phyloP scores from a whole-genome alignment of 2,329 filamentous ascomycete species.

The Shiraia sp. region DNA sequence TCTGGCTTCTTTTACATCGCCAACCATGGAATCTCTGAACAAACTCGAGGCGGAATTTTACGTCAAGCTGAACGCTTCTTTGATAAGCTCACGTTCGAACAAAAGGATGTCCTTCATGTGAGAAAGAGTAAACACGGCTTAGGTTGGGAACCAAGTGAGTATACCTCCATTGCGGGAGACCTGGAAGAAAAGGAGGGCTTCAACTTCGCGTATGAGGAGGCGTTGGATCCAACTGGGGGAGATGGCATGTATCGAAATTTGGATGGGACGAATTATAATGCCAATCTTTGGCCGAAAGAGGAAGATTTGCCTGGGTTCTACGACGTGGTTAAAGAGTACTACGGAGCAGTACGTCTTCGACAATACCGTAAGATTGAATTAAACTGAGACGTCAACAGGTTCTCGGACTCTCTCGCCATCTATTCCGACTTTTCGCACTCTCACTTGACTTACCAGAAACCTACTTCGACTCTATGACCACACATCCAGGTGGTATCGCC shows the following conservation, averaged over 20 bases:
- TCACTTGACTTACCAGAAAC: constrained; percentile 43
- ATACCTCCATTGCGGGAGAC: constrained; percentile 46
- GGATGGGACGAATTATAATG: constrained; percentile 42
- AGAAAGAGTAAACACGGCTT: constrained; percentile 45
- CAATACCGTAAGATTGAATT: no score
- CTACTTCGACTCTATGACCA: constrained; percentile 47
- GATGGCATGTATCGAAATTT: constrained; percentile 49
- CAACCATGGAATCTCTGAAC: constrained; percentile 39
- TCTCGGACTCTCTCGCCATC: constrained; percentile 45
- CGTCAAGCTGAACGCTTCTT: constrained; percentile 45
- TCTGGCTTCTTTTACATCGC: constrained; percentile 50
- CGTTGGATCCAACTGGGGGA: constrained; percentile 45
- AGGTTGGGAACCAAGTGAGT: constrained; percentile 49
- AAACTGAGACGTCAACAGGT: no score
- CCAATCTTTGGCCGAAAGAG: constrained; percentile 47
- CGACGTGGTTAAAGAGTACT: constrained; percentile 43
- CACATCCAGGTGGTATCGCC: constrained; percentile 47
- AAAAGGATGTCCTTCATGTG: constrained; percentile 47
- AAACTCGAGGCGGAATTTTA: constrained; percentile 37
- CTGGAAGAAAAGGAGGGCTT: constrained; percentile 49
- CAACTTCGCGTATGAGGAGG: constrained; percentile 49
- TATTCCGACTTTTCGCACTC: constrained; percentile 48
- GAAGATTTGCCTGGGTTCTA: constrained; percentile 47
- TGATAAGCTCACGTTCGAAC: constrained; percentile 30
- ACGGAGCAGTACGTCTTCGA: constrained; percentile 31